These are phyloP conservation scores for Diphasiastrum complanatum DNA, from an alignment of 83 land plant species.

Conservation along the genomic window DNA sequence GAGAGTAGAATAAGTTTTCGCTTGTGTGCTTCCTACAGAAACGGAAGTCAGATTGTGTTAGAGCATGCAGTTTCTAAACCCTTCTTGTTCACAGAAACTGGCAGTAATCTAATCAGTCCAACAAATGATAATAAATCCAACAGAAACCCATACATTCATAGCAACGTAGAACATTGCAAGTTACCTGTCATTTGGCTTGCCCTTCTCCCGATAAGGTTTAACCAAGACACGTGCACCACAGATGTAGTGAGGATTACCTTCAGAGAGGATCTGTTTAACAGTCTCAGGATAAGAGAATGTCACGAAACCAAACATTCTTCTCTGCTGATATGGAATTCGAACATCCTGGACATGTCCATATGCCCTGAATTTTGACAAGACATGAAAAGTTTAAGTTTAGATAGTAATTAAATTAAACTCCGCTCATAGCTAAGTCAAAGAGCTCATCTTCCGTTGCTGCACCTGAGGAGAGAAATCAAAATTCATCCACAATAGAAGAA, in stretches of 20 bases:
- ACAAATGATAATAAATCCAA: background rate
- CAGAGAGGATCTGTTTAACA: constrained; percentile 6
- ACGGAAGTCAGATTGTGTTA: background rate
- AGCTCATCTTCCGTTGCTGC: background rate
- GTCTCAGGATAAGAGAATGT: constrained; percentile 9
- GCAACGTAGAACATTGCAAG: background rate
- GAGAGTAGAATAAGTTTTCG: too few relatives aligned
- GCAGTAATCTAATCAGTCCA: background rate
- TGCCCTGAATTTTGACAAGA: background rate
- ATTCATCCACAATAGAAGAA: too few relatives aligned
- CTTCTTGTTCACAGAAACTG: background rate
- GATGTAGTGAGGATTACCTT: too few relatives aligned
- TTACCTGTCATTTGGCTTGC: constrained; percentile 4
- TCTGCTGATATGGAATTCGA: constrained; percentile 17
- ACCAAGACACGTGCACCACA: too few relatives aligned
- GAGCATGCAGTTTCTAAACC: background rate
- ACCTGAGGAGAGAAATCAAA: too few relatives aligned
- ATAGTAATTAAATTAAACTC: background rate
- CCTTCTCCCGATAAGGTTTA: too few relatives aligned
- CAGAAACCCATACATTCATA: background rate
- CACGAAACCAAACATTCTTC: constrained; percentile 12
- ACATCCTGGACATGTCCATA: constrained; percentile 17
- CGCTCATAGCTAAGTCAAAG: too few relatives aligned
- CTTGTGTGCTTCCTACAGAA: background rate
- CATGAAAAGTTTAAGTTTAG: background rate